Evolutionary conservation across 768 basidiomycete species (phyloP).

Genomic region (Hypholoma sublateritium): DNA sequence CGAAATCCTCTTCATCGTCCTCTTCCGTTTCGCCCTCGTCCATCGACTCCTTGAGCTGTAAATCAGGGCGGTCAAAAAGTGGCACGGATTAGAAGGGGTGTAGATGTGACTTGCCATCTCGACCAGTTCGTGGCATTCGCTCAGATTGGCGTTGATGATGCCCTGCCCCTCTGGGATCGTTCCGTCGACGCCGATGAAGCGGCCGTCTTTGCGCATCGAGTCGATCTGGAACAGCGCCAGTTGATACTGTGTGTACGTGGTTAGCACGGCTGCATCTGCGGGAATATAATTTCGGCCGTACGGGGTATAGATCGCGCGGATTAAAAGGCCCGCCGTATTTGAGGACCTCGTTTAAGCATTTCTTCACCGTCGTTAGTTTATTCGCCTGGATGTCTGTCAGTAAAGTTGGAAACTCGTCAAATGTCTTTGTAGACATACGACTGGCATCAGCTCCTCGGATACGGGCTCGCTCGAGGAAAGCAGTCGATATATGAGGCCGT

Average conservation of each 20-base stretch:
- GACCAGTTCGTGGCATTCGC: constrained; percentile 93
- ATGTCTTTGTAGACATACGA: constrained; percentile 44
- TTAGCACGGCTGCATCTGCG: not conserved
- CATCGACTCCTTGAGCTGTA: constrained; percentile 81
- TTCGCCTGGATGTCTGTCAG: constrained; percentile 63
- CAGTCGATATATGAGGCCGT: constrained; percentile 91
- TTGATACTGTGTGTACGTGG: constrained; percentile 64
- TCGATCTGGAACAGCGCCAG: constrained; percentile 95
- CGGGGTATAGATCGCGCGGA: constrained; percentile 91
- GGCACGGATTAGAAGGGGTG: not conserved
- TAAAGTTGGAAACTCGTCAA: not conserved
- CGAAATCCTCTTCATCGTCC: constrained; percentile 55
- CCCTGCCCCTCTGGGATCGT: constrained; percentile 94
- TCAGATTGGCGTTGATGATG: constrained; percentile 92
- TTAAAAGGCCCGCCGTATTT: constrained; percentile 95
- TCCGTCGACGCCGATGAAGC: constrained; percentile 87
- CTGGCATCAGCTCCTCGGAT: constrained; percentile 96
- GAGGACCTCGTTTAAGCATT: constrained; percentile 92
- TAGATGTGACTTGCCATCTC: constrained; percentile 69
- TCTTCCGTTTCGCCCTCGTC: constrained; percentile 63
- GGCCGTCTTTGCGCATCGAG: constrained; percentile 88
- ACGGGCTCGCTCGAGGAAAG: constrained; percentile 96
- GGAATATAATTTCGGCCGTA: constrained; percentile 36
- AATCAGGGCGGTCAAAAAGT: not conserved
- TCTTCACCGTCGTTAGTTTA: constrained; percentile 95